Base-by-base conservation (phyloP, 2,329 filamentous ascomycete genomes). In the Zarea fungicola region DNA sequence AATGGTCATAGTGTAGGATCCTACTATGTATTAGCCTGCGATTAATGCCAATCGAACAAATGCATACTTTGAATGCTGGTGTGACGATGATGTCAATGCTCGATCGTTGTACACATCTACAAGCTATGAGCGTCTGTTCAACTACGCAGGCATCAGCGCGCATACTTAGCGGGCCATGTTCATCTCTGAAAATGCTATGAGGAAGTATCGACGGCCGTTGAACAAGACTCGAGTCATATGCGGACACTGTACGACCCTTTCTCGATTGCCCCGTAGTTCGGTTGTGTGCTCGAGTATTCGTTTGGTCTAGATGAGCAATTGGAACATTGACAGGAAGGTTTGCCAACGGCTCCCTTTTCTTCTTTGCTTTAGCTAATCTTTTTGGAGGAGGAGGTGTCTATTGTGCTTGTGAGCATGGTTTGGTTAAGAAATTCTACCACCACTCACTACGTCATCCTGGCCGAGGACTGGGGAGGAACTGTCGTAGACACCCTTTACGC, bases 401-500 rank as follows among this genome's bases (percentile, higher is more conserved):
- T 10, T 6, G 19, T 11, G 3, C n/a, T 47, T 7, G 40, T 34
- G 6, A 14, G 19, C 18, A 10, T 11, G 6, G 8, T 8, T 19
- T 19, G 6, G 7, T n/a, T n/a, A 26, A 16, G 21, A 2, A 11
- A 8, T 14, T 4, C 10, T 1, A 9, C 8, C 2, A 23, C 14
- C 23, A 60, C 73, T 58, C 62, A 83, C 80, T 32, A 72, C 59
- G 47, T 66, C 65, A 43, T 66, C 64, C 49, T 67, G 62, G 16
- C 62, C 66, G 28, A 63, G 62, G 29, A 54, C 69, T 57, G 67
- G 65, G 0, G 80, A 83, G 14, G 79, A 77, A 34, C 71, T 73
- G 32, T 80, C 80, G 37, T 84, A 85, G 29, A 85, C 78, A 52
- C 80, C 74, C 49, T 80, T 74, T 23, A 70, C 63, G 44, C 74